Evolutionary conservation across 345 rosid species (phyloP).

Genomic region (Ceriops tagal): DNA sequence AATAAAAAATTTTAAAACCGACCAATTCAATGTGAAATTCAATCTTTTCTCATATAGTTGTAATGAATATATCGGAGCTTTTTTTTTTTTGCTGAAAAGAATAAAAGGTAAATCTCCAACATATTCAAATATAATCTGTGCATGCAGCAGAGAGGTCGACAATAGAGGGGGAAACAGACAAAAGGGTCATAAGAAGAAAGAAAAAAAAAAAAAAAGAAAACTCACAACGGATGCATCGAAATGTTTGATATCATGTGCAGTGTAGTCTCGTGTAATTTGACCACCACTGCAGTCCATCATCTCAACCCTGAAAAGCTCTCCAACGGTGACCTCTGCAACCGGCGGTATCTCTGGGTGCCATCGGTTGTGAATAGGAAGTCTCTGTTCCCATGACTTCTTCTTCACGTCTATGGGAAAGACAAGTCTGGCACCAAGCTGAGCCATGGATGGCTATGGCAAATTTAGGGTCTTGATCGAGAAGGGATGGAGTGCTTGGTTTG

Average conservation of each 20-base stretch:
- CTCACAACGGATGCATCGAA: slow-evolving; percentile 49
- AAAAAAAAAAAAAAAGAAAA: neutral
- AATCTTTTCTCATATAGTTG: no score
- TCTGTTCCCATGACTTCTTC: slow-evolving; percentile 60
- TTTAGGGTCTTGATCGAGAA: neutral
- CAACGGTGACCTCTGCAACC: slow-evolving; percentile 33
- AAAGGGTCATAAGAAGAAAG: no score
- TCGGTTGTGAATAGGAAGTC: slow-evolving; percentile 50
- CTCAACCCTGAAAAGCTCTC: slow-evolving; percentile 57
- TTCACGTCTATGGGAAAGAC: slow-evolving; percentile 51
- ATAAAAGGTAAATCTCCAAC: no score
- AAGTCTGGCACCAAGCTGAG: slow-evolving; percentile 33
- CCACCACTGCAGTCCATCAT: slow-evolving; percentile 58
- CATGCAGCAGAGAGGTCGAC: neutral
- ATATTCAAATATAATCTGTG: no score
- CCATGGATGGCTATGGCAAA: slow-evolving; percentile 23
- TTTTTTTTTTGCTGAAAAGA: no score
- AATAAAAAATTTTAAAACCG: no score
- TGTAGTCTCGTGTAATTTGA: slow-evolving; percentile 29
- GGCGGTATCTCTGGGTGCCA: slow-evolving; percentile 68
- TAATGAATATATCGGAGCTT: no score
- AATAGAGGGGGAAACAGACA: neutral
- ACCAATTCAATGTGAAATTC: no score
- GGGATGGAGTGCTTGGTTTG: neutral
- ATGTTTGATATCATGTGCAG: slow-evolving; percentile 49